Evolutionary conservation across 352 stramenopile species (phyloP), one percentile per base, ranked within the genome.

Genomic region (Phytopythium mirpurense): DNA sequence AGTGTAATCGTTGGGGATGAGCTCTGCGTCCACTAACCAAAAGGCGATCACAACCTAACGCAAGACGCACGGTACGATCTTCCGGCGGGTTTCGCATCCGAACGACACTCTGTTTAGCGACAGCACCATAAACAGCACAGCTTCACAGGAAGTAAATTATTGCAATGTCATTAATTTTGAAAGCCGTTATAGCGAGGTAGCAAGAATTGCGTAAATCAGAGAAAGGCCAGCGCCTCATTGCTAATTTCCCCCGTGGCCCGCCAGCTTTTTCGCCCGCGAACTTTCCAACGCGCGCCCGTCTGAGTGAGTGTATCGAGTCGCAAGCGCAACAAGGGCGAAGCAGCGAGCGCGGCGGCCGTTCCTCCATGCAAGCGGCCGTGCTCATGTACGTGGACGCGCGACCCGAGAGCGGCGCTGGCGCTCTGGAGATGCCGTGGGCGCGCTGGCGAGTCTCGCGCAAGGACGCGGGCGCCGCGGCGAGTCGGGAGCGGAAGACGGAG

Each of bases 301-400:
- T n/a, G n/a, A n/a, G 14, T 21, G 35, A 41, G 35, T 41, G 21
- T 41, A 41, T 5, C 35, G 35, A 9, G 2, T n/a, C 2, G 16
- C 35, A 41, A 41, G 35, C 21, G 29, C 5, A 10, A 5, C 5
- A 10, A 5, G 29, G 5, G 29, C 9, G 29, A 32, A 32, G 29
- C 29, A 5, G 29, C n/a, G n/a, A n/a, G n/a, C n/a, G 32, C 32
- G 32, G 5, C 32, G 32, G 7, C 32, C 29, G 29, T 21, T 27
- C 18, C 27, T 51, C 44, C 27, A 51, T 51, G 44, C 44, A 36
- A 36, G 44, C 44, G 10, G 44, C 44, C 18, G 44, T 51, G 44
- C 44, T 51, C 44, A 51, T 51, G 44, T 38, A 38, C 27, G 26
- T 27, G 27, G 44, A 51, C 27, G 44, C 44, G 44, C 44, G 29